These are phyloP conservation scores for Zopfochytrium polystomum DNA, from an alignment of 371 early-diverging fungal genomes.

Conservation along the genomic window DNA sequence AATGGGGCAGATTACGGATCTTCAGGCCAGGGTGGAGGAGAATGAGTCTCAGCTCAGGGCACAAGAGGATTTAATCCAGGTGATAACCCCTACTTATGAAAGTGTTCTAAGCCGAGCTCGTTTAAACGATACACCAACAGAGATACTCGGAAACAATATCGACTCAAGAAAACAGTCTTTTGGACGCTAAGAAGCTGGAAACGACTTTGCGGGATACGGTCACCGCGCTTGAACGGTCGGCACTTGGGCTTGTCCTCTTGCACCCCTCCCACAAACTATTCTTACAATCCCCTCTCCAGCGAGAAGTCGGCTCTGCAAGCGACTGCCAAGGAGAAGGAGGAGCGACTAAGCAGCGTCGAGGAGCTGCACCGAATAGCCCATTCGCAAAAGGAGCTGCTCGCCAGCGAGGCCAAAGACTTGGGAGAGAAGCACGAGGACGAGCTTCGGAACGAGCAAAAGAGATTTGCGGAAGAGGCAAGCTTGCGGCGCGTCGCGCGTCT, in stretches of 20 bases:
- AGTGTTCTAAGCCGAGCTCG: too few relatives aligned
- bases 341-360: background rate
- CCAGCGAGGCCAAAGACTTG: conserved; percentile 6
- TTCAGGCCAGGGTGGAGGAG: conserved; percentile 22
- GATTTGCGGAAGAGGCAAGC: conserved; percentile 7
- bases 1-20: conserved; percentile 18
- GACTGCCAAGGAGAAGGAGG: background rate
- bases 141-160: conserved; percentile 14
- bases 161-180: background rate
- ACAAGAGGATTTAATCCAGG: conserved; percentile 27
- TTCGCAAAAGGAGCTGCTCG: background rate
- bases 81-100: background rate
- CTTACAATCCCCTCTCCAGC: too few relatives aligned
- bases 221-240: background rate
- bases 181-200: conserved; percentile 9
- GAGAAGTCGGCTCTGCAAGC: background rate
- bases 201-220: conserved; percentile 4
- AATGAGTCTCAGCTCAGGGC: conserved; percentile 15
- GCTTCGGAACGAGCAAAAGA: conserved; percentile 5
- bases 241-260: background rate
- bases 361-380: background rate
- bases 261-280: background rate
- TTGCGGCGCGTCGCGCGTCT: background rate
- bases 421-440: conserved; percentile 8
- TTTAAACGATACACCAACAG: background rate